Evolutionary conservation across 176 grass and related monocot genomes (phyloP).

Genomic region (Hyparrhenia diplandra): DNA sequence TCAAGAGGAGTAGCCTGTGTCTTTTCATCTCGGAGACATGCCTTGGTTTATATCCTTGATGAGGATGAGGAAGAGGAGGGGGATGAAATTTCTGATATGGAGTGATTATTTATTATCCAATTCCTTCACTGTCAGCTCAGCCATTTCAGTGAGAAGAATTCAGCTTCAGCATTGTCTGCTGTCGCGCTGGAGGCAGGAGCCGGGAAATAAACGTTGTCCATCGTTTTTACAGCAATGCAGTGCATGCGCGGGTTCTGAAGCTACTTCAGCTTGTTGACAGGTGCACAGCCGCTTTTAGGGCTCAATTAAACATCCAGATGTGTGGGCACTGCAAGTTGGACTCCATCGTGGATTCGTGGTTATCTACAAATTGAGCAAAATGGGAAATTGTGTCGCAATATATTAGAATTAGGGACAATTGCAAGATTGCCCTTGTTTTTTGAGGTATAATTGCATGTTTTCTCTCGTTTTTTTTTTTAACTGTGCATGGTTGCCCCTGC

Average conservation of each 20-base stretch:
- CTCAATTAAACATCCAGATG: not conserved
- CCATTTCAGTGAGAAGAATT: not conserved
- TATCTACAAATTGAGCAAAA: not conserved
- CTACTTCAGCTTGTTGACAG: not conserved
- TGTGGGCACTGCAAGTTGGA: not conserved
- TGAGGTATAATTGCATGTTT: too few relatives aligned
- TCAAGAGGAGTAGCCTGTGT: slow-evolving; percentile 86
- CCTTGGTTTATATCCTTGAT: slow-evolving; percentile 90
- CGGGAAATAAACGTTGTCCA: not conserved
- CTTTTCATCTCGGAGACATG: slow-evolving; percentile 67
- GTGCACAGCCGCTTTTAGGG: not conserved
- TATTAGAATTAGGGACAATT: too few relatives aligned
- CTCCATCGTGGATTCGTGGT: not conserved
- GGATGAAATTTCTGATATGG: slow-evolving; percentile 69
- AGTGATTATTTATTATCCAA: slow-evolving; percentile 33
- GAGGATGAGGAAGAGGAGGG: slow-evolving; percentile 76
- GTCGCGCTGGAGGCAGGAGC: not conserved
- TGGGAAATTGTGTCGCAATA: not conserved
- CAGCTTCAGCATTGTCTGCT: not conserved
- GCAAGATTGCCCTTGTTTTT: too few relatives aligned
- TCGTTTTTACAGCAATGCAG: not conserved
- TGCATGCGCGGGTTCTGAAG: not conserved
- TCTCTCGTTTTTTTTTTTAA: too few relatives aligned
- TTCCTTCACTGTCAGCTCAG: not conserved
- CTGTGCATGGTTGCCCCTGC: too few relatives aligned